A percentile compares a stretch with the other conserved stretches of the same genome.
These are phyloP conservation scores for Alternaria tenuissima DNA, from an alignment of 2,329 filamentous ascomycete genomes.

Conservation along the genomic window DNA sequence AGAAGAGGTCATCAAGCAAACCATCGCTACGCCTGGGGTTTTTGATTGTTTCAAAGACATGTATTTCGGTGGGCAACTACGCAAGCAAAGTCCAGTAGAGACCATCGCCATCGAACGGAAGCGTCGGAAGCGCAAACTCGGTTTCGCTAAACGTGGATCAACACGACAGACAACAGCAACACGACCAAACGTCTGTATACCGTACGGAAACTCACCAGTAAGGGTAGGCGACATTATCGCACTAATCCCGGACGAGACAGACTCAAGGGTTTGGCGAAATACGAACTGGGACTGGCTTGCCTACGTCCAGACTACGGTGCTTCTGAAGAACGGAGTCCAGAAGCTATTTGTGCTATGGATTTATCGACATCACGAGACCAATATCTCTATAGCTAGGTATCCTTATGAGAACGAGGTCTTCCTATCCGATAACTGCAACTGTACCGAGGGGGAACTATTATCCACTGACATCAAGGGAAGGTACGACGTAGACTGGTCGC, in stretches of 20 bases:
- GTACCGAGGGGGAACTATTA: constrained; percentile 61
- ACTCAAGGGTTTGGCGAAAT: constrained; percentile 63
- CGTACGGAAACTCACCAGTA: constrained; percentile 32
- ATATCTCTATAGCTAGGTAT: constrained; percentile 72
- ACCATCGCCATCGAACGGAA: constrained; percentile 18
- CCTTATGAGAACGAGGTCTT: constrained; percentile 78
- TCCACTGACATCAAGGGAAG: constrained; percentile 65
- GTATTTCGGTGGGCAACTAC: constrained; percentile 65
- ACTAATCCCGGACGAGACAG: constrained; percentile 57
- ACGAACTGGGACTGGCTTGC: constrained; percentile 71
- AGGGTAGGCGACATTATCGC: constrained; percentile 60
- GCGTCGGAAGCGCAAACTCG: constrained; percentile 22
- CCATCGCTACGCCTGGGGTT: constrained; percentile 75
- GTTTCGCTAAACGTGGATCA: constrained; percentile 23
- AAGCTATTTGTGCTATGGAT: constrained; percentile 75
- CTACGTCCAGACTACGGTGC: constrained; percentile 65
- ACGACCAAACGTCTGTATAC: not conserved
- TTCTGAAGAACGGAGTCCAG: constrained; percentile 45
- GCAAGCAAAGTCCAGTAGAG: constrained; percentile 28
- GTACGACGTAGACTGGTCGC: constrained; percentile 66
- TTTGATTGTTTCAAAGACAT: constrained; percentile 70
- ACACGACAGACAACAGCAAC: not conserved
- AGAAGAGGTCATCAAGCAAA: constrained; percentile 49
- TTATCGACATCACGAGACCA: constrained; percentile 74
- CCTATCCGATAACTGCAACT: constrained; percentile 78